phyloP scores from a whole-genome alignment of 495 filamentous ascomycete genomes.

The Neurospora sp. region DNA sequence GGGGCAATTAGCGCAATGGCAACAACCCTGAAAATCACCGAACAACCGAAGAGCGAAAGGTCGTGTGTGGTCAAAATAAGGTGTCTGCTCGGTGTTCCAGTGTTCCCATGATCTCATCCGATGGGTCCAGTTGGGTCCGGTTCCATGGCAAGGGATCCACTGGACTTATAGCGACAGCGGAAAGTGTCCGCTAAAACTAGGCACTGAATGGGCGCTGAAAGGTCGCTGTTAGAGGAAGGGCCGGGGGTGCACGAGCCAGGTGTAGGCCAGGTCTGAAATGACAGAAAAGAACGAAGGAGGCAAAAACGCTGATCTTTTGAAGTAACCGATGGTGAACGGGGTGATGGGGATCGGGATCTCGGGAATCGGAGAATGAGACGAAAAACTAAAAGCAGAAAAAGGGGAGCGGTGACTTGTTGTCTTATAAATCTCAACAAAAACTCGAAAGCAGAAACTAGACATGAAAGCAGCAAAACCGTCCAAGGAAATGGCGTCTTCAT shows the following conservation, averaged over 20 bases:
- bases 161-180: background rate
- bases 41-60: background rate
- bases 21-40: background rate
- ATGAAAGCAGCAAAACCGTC: background rate
- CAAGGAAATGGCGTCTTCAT: background rate
- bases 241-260: background rate
- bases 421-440: background rate
- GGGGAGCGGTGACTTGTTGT: background rate
- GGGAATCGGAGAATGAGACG: background rate
- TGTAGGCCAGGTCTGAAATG: background rate
- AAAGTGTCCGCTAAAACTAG: background rate
- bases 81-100: background rate
- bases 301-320: background rate
- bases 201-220: background rate
- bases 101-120: background rate
- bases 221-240: background rate
- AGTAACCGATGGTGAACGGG: background rate
- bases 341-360: background rate
- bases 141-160: background rate
- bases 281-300: background rate
- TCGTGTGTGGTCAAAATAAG: background rate
- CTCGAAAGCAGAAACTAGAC: background rate
- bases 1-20: background rate
- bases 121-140: background rate
- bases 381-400: background rate